Evolutionary conservation across 495 filamentous ascomycete genomes (phyloP), one percentile per base, ranked within the genome.

Genomic region (Platismatia glauca): DNA sequence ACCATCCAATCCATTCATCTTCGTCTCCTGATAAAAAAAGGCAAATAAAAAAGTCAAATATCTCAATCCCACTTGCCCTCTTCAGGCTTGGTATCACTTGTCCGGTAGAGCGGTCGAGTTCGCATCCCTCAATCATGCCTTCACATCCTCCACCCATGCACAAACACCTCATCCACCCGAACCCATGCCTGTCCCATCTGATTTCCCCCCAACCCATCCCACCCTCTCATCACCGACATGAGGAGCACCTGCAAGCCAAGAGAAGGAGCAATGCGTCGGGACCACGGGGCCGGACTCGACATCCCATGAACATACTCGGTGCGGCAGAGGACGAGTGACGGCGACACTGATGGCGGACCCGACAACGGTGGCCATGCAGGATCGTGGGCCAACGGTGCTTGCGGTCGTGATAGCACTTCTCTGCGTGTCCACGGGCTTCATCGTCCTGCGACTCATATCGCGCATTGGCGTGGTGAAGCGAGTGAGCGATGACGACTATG

Each of bases 401-500:
- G 84, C 82, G 61, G 89, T 94, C 63, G 91, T 89, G 24, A 82
- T 86, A 11, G 78, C 81, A 46, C 85, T 89, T 57, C 81, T 90
- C 67, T 76, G 78, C 31, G 71, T 88, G 57, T 82, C 89, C 22
- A 84, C 82, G 56, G 68, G 87, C 33, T 90, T 94, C 68, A 89
- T 95, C 60, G 78, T 77, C 33, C 79, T 89, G 4, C 82, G 91
- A 29, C 78, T 95, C 59, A 67, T 89, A 35, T 90, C 88, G 43
- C 82, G 91, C 31, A 77, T 84, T 53, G 84, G 81, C 37, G 85
- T 97, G 41, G 85, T 95, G 55, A 83, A 82, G 64, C 82, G 76
- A 61, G 72, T 91, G 18, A 80, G 79, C 35, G 77, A 78, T 71
- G 90, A 96, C 71, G 93, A 97, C 75, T 90, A 89, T 75, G 81